These are phyloP conservation scores for Hypomyces rosellus DNA, from an alignment of 2,329 filamentous ascomycete genomes.

Conservation along the genomic window DNA sequence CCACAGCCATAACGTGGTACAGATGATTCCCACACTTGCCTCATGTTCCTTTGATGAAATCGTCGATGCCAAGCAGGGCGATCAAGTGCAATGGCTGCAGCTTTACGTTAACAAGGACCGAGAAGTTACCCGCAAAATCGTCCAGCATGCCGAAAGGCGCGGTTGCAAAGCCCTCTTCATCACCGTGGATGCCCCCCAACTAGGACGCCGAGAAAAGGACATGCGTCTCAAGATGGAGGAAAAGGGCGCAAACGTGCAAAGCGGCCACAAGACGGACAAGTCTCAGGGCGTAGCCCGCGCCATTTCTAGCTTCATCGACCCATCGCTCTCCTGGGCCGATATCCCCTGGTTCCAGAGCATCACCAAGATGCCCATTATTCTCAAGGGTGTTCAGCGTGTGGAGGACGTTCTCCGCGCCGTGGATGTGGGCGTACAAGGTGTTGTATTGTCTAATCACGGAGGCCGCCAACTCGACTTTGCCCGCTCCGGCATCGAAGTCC, in stretches of 20 bases:
- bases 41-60: constrained; percentile 98
- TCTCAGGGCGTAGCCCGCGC: constrained; percentile 89
- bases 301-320: constrained; percentile 96
- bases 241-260: constrained; percentile 75
- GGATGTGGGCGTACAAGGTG: constrained; percentile 75
- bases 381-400: constrained; percentile 94
- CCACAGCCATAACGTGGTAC: constrained; percentile 79
- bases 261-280: constrained; percentile 68
- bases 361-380: constrained; percentile 88
- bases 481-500: constrained; percentile 79
- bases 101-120: constrained; percentile 97
- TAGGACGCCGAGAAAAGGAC: constrained; percentile 92
- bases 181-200: constrained; percentile 93
- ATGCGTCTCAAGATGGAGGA: constrained; percentile 93
- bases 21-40: constrained; percentile 97
- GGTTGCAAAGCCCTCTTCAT: constrained; percentile 97
- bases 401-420: constrained; percentile 90
- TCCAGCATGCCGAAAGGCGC: constrained; percentile 82
- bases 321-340: constrained; percentile 85
- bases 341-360: constrained; percentile 88
- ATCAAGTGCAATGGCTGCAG: constrained; percentile 93
- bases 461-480: constrained; percentile 91
- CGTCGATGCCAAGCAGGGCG: constrained; percentile 68
- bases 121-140: constrained; percentile 80
- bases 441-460: constrained; percentile 94